Evolutionary conservation across 1,139 yeast genomes (phyloP), one percentile per base, ranked within the genome.

Genomic region (Zygosaccharomyces pseudobailii): DNA sequence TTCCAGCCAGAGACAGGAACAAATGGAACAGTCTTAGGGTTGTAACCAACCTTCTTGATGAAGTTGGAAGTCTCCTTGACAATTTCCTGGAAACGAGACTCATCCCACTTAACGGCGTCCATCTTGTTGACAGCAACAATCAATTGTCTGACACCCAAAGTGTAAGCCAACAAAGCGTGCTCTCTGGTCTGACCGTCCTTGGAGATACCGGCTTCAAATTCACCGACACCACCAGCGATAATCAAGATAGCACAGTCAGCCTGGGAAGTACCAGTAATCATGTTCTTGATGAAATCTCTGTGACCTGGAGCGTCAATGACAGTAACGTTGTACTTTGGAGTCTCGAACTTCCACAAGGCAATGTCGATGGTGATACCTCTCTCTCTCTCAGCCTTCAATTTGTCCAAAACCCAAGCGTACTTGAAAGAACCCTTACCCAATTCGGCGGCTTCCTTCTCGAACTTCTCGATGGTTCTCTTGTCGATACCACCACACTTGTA

Each of bases 111-210:
- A 70, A 84, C 88, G 68, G 92, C 82, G 80, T 85, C 94, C 94
- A 85, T 85, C 88, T 85, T 85, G 90, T 85, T 85, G 79, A 85
- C 81, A 67, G 92, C 94, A 54, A 92, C 96, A 58, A 92, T 76
- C 63, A 92, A 79, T 70, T 84, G 86, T 75, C 87, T 89, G 53
- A 92, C 96, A 73, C 98, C 98, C 72, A 92, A 96, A 51, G 97
- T 92, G 79, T 87, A 92, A 58, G 98, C 97, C 69, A 92, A 79
- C 57, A 92, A 77, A 39, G 98, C 98, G 69, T 92, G 98, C 76
- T 92, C 98, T 74, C 97, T 84, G 54, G 98, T 90, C 74, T 92
- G 97, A 58, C 98, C 98, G 62, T 97, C 97, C 75, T 90, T 87
- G 76, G 94, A 97, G 69, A 92, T 92, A 56, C 98, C 98, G 53